A percentile compares a stretch with the other conserved stretches of the same genome.
Conservation (phyloP, 2,329 filamentous ascomycete genomes). For the Shiraia bambusicola region DNA sequence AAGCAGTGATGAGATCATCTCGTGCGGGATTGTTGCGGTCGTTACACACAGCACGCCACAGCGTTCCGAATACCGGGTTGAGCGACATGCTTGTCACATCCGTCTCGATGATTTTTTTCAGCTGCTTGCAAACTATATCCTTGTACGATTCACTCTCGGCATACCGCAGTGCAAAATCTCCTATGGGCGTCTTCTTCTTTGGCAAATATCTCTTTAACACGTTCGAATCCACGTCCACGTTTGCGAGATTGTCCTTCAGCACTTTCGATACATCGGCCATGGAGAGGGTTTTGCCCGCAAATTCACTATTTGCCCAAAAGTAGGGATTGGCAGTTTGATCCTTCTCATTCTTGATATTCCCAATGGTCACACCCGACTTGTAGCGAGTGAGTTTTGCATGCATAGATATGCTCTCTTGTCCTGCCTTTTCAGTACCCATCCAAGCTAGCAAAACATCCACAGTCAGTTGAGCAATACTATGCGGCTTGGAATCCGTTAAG, state of each 20-base stretch:
- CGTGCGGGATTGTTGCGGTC: constrained; percentile 48
- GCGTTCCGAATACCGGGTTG: constrained; percentile 54
- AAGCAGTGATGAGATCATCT: constrained; percentile 47
- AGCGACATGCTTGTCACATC: constrained; percentile 50
- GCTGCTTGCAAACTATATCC: constrained; percentile 42
- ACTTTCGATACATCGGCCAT: neutral
- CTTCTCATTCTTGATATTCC: constrained; percentile 19
- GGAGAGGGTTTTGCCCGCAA: too few species aligned
- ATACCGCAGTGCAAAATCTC: constrained; percentile 44
- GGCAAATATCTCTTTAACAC: constrained; percentile 38
- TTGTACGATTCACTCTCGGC: constrained; percentile 43
- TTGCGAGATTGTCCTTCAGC: constrained; percentile 16
- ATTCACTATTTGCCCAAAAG: constrained; percentile 16
- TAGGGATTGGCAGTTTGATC: constrained; percentile 15
- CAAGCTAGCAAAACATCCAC: constrained; percentile 48
- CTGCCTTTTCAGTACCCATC: constrained; percentile 45
- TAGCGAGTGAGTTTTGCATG: constrained; percentile 23
- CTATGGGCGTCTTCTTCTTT: constrained; percentile 29
- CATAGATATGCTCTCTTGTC: constrained; percentile 6
- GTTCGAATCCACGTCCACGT: constrained; percentile 14
- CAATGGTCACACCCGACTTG: constrained; percentile 15
- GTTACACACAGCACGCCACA: constrained; percentile 55
- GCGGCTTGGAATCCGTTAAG: constrained; percentile 22
- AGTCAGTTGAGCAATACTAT: constrained; percentile 47
- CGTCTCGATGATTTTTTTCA: constrained; percentile 48